Evolutionary conservation across 345 rosid species (phyloP), one percentile per base, ranked within the genome.

Genomic region (Pugionium dolabratum): DNA sequence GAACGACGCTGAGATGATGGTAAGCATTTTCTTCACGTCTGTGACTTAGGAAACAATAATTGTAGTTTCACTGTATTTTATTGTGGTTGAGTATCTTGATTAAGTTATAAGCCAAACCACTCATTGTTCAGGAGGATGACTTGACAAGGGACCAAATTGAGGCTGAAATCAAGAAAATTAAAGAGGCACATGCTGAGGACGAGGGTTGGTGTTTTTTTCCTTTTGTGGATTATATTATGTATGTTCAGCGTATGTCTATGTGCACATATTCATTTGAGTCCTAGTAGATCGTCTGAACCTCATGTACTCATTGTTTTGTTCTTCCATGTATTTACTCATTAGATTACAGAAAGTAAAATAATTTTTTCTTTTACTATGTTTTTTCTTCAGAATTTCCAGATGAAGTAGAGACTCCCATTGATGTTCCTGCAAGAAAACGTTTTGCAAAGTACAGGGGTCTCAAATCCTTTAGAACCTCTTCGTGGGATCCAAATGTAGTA

Each of bases 401-500:
- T 18, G 18, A 18, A 18, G 18, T 18, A 18, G 18, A 18, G 18
- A 18, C 18, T 18, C 18, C 18, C 18, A 18, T 18, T 18, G 18
- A 18, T 18, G 18, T 18, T 18, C 18, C 18, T 18, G 18, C 18
- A 18, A 18, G 18, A 18, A 18, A 18, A 18, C 18, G 18, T 18
- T 18, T 18, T 18, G 18, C 18, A 18, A 86, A 90, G 80, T 90
- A 80, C 78, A 89, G 97, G 78, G 97, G 98, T 63, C 79, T 93
- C 44, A 88, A 93, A 79, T 93, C 97, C 72, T 88, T 93, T 52
- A 84, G 98, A 83, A 90, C 97, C 49, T 93, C 97, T 39, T 76
- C 84, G 6, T 90, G 98, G 98, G 98, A 93, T 78, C 91, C 96
- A 9, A 89, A 90, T 72, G 98, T 93, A 80, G 37, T 35, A 64